These are phyloP conservation scores for Aspergillus proliferans DNA, from an alignment of 2,329 filamentous ascomycete genomes.

Conservation along the genomic window DNA sequence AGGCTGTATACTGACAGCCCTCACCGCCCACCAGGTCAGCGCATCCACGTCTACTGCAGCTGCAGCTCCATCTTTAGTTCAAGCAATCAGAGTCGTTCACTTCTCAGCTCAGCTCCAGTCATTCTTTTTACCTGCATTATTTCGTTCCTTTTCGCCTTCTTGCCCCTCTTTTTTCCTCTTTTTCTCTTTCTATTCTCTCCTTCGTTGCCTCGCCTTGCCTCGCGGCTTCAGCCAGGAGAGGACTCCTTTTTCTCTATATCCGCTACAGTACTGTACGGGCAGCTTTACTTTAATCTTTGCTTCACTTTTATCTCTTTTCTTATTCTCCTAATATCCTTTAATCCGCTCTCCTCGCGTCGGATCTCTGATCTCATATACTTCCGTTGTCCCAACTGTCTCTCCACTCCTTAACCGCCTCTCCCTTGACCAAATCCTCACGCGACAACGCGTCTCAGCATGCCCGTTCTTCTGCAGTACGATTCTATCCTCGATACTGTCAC, in stretches of 20 bases:
- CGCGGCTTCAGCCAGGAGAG: background rate
- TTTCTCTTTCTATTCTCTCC: background rate
- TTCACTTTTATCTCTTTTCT: background rate
- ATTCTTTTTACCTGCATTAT: background rate
- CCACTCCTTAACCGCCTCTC: slow-evolving; percentile 1
- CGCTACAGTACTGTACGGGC: background rate
- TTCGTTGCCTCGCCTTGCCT: background rate
- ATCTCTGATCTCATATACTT: background rate
- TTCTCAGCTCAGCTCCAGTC: background rate
- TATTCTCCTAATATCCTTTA: background rate
- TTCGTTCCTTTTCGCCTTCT: background rate
- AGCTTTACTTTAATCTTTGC: background rate
- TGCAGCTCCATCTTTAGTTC: background rate
- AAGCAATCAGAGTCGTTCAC: background rate
- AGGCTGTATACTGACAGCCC: no score
- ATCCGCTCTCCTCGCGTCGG: no score
- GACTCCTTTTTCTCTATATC: background rate
- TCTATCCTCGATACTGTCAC: slow-evolving; percentile 20
- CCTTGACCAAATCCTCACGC: background rate
- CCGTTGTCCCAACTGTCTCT: background rate
- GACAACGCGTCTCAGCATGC: slow-evolving; percentile 31
- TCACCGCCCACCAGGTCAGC: no score
- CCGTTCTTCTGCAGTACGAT: slow-evolving; percentile 22
- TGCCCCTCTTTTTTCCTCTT: background rate
- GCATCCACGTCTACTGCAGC: background rate